Conservation (phyloP, 805 yeast genomes). For the Pichia manshurica region DNA sequence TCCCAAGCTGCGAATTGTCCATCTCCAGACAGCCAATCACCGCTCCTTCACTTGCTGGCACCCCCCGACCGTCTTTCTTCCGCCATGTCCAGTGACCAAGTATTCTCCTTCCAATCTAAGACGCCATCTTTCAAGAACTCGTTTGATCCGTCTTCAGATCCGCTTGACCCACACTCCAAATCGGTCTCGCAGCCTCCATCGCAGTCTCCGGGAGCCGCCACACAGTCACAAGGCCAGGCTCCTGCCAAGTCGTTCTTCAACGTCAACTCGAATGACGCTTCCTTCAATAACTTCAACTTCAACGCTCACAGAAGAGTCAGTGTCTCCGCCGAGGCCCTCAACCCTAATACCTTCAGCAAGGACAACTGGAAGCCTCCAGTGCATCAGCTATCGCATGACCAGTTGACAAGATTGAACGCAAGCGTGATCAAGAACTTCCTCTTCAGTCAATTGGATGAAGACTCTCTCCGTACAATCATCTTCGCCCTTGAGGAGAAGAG, state of each 20-base stretch:
- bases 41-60: too few relatives aligned
- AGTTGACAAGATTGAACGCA: slow-evolving; percentile 59
- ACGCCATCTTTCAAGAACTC: slow-evolving; percentile 4
- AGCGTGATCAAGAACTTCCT: slow-evolving; percentile 77
- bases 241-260: slow-evolving; percentile 14
- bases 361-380: slow-evolving; percentile 73
- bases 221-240: not conserved
- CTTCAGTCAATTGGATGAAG: slow-evolving; percentile 77
- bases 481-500: slow-evolving; percentile 76
- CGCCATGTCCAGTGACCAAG: slow-evolving; percentile 1
- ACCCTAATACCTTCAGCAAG: slow-evolving; percentile 61
- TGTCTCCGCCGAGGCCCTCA: slow-evolving; percentile 83
- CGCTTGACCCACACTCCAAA: slow-evolving; percentile 8
- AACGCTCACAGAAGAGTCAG: slow-evolving; percentile 83
- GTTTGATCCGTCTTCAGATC: slow-evolving; percentile 11
- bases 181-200: not conserved
- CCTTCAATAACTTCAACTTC: slow-evolving; percentile 14
- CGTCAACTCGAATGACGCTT: not conserved
- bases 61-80: too few relatives aligned
- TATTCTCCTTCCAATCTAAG: slow-evolving; percentile 1
- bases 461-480: slow-evolving; percentile 69
- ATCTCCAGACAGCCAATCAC: too few relatives aligned
- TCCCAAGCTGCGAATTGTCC: too few relatives aligned
- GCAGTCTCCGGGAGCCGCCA: not conserved
- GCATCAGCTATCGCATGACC: slow-evolving; percentile 56